These are phyloP conservation scores for Brassica cretica DNA, from an alignment of 345 rosid genomes.

Conservation along the genomic window DNA sequence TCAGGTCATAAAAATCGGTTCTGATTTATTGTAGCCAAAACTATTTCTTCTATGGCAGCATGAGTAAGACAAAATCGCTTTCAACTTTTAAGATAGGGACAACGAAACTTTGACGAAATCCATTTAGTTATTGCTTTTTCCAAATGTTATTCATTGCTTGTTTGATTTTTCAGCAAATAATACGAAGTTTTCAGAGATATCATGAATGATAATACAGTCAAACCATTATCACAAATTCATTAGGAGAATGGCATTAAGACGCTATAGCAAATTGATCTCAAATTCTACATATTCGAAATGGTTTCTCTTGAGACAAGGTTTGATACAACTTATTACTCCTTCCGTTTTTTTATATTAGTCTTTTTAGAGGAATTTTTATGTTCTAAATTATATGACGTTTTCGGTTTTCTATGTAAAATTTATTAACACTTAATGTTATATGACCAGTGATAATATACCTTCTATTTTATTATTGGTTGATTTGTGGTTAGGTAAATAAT, in stretches of 20 bases:
- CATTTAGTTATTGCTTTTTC: neutral
- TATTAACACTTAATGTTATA: too few relatives aligned
- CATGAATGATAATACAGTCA: neutral
- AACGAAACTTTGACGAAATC: conserved; percentile 32
- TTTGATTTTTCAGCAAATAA: neutral
- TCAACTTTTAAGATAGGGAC: conserved; percentile 15
- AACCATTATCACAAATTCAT: neutral
- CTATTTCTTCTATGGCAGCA: conserved; percentile 20
- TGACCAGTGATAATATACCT: too few relatives aligned
- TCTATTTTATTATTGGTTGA: too few relatives aligned
- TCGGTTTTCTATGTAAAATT: too few relatives aligned
- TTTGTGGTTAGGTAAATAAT: too few relatives aligned
- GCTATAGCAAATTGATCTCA: neutral
- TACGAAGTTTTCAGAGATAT: neutral
- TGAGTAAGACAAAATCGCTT: conserved; percentile 29
- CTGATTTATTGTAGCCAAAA: neutral
- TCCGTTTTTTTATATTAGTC: too few relatives aligned
- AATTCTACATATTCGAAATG: neutral
- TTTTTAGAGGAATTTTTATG: too few relatives aligned
- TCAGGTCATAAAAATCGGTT: neutral
- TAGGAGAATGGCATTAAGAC: neutral
- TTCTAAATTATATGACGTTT: too few relatives aligned
- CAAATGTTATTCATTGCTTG: neutral
- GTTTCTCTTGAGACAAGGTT: neutral
- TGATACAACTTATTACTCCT: neutral